Evolutionary conservation across 208 protist genomes (phyloP).

Genomic region (Dictyostelium gargantuum): DNA sequence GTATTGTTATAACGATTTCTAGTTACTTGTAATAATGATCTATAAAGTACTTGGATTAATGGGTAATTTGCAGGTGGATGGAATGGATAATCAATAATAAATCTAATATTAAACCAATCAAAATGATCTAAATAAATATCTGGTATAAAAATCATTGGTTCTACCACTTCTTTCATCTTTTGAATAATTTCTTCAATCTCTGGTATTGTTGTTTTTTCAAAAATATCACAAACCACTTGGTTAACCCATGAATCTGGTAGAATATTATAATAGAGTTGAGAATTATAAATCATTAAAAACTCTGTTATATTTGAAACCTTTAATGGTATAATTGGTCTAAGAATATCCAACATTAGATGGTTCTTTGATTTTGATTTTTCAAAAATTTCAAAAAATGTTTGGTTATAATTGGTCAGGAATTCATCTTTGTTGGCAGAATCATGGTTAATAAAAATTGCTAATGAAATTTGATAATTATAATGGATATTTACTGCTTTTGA

Average conservation of each 20-base stretch:
- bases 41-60: not conserved
- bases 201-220: not conserved
- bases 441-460: not conserved
- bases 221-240: not conserved
- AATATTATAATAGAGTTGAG: not conserved
- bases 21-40: not conserved
- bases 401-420: not conserved
- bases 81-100: not conserved
- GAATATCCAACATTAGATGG: not conserved
- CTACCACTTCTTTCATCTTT: not conserved
- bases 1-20: not conserved
- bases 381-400: not conserved
- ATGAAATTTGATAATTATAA: not conserved
- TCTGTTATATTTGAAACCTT: not conserved
- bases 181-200: not conserved
- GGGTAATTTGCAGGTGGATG: not conserved
- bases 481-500: not conserved
- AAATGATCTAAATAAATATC: conserved; percentile 3
- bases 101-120: not conserved
- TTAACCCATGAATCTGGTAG: not conserved
- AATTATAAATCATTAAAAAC: not conserved
- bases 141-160: not conserved
- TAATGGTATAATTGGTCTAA: not conserved
- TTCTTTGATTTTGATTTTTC: not conserved
- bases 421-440: not conserved